Evolutionary conservation across 2,329 filamentous ascomycete genomes (phyloP).

Genomic region (Aureobasidium subglaciale): DNA sequence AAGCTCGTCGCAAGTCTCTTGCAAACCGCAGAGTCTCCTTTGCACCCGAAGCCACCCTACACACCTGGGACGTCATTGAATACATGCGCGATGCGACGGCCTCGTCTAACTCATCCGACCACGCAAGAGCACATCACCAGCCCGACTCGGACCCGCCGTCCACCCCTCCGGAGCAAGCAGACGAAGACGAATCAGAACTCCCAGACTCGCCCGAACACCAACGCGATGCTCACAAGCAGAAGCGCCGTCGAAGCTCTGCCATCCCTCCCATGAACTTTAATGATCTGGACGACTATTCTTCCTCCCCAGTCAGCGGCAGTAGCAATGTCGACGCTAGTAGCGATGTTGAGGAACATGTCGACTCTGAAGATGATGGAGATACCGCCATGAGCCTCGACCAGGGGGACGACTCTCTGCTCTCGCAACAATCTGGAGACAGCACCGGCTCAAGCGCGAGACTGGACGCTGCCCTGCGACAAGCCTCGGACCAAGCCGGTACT

Average conservation of each 20-base stretch:
- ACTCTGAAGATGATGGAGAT: constrained; percentile 45
- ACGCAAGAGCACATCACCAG: constrained; percentile 48
- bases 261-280: constrained; percentile 59
- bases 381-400: constrained; percentile 75
- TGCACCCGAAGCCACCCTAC: constrained; percentile 90
- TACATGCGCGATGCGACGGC: constrained; percentile 81
- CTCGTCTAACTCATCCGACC: constrained; percentile 60
- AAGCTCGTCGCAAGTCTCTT: constrained; percentile 84
- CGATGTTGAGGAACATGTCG: constrained; percentile 48
- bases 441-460: constrained; percentile 65
- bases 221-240: constrained; percentile 56
- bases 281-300: constrained; percentile 62
- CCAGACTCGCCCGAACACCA: constrained; percentile 57
- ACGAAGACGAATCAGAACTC: constrained; percentile 48
- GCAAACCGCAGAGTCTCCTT: constrained; percentile 92
- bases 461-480: constrained; percentile 70
- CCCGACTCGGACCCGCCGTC: constrained; percentile 52
- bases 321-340: constrained; percentile 35
- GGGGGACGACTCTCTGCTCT: constrained; percentile 49
- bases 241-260: constrained; percentile 57
- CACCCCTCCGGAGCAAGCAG: constrained; percentile 54
- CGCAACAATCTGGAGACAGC: constrained; percentile 34
- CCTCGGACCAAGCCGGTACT: constrained; percentile 67
- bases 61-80: constrained; percentile 94
- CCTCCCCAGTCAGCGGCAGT: constrained; percentile 67